Conservation (phyloP, 2,329 filamentous ascomycete genomes). For the Elsinoe fawcettii region DNA sequence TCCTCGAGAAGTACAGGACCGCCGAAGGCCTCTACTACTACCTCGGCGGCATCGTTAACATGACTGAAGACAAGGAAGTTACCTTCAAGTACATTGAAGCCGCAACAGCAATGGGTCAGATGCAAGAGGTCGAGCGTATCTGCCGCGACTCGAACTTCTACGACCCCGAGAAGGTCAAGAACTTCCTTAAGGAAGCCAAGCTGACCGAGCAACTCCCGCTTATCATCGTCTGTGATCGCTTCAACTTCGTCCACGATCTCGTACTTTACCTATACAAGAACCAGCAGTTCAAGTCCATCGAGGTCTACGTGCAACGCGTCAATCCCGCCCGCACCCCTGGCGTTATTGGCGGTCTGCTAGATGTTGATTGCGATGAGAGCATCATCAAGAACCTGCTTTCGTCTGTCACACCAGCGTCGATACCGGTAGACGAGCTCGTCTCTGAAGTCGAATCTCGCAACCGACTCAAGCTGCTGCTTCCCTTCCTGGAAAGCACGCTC, state of each 20-base stretch:
- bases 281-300: constrained; percentile 98
- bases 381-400: constrained; percentile 89
- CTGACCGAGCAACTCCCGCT: constrained; percentile 87
- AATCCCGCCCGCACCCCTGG: constrained; percentile 87
- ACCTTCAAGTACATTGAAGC: constrained; percentile 99
- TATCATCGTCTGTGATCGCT: constrained; percentile 98
- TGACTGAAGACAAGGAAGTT: constrained; percentile 90
- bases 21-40: constrained; percentile 97
- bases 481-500: constrained; percentile 90
- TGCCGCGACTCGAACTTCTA: constrained; percentile 87
- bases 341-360: constrained; percentile 85
- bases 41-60: constrained; percentile 92
- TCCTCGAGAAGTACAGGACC: constrained; percentile 97
- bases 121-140: constrained; percentile 93
- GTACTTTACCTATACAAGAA: constrained; percentile 97
- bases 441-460: constrained; percentile 92
- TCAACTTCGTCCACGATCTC: constrained; percentile 96
- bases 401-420: constrained; percentile 74
- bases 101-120: constrained; percentile 84
- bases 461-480: constrained; percentile 85
- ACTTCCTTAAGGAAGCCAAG: constrained; percentile 95
- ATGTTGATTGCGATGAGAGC: constrained; percentile 92
- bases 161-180: constrained; percentile 94
- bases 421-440: constrained; percentile 92
- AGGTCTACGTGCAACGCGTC: constrained; percentile 94